A percentile compares a stretch with the other conserved stretches of the same genome.
phyloP scores from a whole-genome alignment of 2,329 filamentous ascomycete species.

The Cordyceps militaris region DNA sequence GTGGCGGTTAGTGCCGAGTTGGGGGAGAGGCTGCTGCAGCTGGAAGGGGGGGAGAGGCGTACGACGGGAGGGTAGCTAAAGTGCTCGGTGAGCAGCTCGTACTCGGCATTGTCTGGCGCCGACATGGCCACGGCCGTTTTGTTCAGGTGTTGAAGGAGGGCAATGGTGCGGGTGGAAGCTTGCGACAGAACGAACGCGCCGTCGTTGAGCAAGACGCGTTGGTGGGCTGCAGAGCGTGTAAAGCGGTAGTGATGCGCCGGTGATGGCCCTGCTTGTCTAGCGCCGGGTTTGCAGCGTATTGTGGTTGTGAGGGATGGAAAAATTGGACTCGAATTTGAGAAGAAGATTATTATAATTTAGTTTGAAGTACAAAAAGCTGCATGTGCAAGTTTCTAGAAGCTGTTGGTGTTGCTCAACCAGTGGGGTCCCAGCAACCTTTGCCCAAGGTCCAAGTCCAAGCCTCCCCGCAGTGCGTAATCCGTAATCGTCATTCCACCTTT shows the following conservation, averaged over 20 bases:
- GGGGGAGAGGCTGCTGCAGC: background rate
- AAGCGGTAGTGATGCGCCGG: background rate
- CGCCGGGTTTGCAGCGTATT: no score
- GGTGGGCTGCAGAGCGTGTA: background rate
- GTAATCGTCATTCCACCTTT: background rate
- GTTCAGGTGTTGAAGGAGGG: background rate
- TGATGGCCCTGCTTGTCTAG: background rate
- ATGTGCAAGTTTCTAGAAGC: background rate
- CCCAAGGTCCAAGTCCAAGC: background rate
- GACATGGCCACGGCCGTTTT: conserved; percentile 21
- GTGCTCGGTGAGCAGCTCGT: conserved; percentile 82
- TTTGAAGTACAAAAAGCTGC: background rate
- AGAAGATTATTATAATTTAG: no score
- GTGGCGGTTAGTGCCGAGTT: conserved; percentile 9
- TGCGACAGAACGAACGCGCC: background rate
- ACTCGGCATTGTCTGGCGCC: conserved; percentile 39
- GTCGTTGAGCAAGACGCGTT: background rate
- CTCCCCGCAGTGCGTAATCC: conserved; percentile 8
- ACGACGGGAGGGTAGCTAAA: conserved; percentile 91
- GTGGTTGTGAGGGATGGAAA: no score
- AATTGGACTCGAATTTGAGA: no score
- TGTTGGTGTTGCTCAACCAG: background rate
- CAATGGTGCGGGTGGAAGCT: background rate
- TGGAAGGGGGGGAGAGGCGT: conserved; percentile 17
- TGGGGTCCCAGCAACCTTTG: background rate